Evolutionary conservation across 306 rosid species (phyloP).

Genomic region (Cicer pinnatifidum): DNA sequence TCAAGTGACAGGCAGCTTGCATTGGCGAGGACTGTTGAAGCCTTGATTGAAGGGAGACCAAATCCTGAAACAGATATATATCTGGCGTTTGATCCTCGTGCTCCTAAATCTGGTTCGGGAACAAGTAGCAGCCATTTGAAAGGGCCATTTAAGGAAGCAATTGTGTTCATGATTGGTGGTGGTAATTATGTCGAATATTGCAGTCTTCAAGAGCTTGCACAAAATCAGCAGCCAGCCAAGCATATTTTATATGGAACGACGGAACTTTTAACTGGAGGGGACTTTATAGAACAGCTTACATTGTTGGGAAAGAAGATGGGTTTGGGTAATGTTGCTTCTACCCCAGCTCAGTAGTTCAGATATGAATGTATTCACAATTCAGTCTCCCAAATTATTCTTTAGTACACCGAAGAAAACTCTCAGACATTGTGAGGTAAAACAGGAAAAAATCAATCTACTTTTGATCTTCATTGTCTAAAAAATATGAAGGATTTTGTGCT

Average conservation of each 20-base stretch:
- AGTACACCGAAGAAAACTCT: conserved; percentile 31
- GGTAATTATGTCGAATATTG: conserved; percentile 93
- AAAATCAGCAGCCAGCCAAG: conserved; percentile 79
- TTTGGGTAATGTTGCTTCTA: conserved; percentile 60
- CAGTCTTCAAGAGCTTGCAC: conserved; percentile 84
- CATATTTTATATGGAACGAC: conserved; percentile 91
- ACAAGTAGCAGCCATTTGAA: conserved; percentile 70
- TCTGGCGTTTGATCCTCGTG: conserved; percentile 86
- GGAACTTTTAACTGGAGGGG: conserved; percentile 87
- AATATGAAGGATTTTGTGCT: conserved; percentile 42
- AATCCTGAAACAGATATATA: conserved; percentile 89
- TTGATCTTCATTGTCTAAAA: conserved; percentile 40
- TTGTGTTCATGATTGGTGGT: conserved; percentile 95
- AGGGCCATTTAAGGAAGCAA: conserved; percentile 96
- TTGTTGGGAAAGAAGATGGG: conserved; percentile 94
- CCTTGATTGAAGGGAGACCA: conserved; percentile 91
- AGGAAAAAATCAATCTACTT: conserved; percentile 28
- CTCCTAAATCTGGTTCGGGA: conserved; percentile 82
- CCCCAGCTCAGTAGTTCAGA: conserved; percentile 59
- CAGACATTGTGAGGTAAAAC: conserved; percentile 42
- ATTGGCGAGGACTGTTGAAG: conserved; percentile 90
- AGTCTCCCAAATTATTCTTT: conserved; percentile 41
- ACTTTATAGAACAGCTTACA: conserved; percentile 89
- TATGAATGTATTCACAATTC: conserved; percentile 29
- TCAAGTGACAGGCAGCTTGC: conserved; percentile 93